Base-by-base conservation (phyloP, 1,284 basidiomycete species). In the Xanthoconium separans region DNA sequence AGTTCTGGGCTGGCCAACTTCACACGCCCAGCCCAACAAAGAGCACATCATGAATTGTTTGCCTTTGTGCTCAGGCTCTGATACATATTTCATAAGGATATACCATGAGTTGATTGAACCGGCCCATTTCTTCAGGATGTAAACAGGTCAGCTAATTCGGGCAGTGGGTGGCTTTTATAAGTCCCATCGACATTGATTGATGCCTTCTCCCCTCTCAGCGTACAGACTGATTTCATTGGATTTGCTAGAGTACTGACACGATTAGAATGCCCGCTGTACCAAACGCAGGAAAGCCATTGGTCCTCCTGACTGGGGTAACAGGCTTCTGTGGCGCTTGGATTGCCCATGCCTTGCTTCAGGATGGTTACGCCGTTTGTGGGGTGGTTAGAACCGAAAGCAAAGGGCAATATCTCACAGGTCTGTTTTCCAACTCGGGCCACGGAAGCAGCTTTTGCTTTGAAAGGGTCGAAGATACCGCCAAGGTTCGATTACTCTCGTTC, bases 251-350 rank as follows among this genome's bases (percentile, higher is more conserved):
- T 24, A 49, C 37, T 31, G 16, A 41, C 10, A 33, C 36, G n/a
- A 29, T 18, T n/a, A 49, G 22, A 15, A 49, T 49, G 47, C 47
- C 47, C 16, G 22, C 31, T 27, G 30, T 49, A 33, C 31, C 40
- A 22, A 49, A 49, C 47, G 24, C 16, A 3, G 47, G 47, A 18
- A 49, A 27, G 16, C 47, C 47, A 0, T 24, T 42, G 40, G 31
- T 49, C 30, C 40, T 49, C 29, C 15, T 49, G 47, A 49, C 47
- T 10, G 47, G 47, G 22, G 47, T 34, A 27, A 42, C 47, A 22
- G 47, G 47, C 13, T 49, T 49, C 31, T 49, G 47, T 30, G 47
- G 47, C 15, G 40, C 47, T 27, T 49, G 47, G 47, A 49, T 49
- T 27, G 47, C 47, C 11, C 47, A 42, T 27, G 40, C 47, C 30